Base-by-base conservation (phyloP, 176 grass and related monocot species). In the Puya raimondii region DNA sequence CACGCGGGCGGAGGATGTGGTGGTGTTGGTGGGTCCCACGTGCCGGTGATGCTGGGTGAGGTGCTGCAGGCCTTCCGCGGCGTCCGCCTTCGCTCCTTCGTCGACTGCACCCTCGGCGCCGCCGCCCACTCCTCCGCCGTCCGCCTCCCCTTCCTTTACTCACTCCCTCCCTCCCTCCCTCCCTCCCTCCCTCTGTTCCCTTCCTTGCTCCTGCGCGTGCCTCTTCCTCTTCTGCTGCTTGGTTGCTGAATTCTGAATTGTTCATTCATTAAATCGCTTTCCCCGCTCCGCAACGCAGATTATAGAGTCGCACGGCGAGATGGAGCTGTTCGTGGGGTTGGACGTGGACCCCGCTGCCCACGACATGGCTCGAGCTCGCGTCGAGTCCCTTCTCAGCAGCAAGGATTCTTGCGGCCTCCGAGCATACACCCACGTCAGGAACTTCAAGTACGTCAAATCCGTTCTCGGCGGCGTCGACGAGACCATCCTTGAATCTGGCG, bases 61-160 rank as follows among this genome's bases (percentile, higher is more conserved):
- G 91, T 96, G 59, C 82, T 90, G 71, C 74, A 77, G 70, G 71
- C 71, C 53, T 93, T 97, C 72, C 65, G 75, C 71, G 72, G 80
- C 63, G 71, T 85, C 51, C 51, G 49, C 49, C 88, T 92, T 76
- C 68, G 82, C 63, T 97, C 94, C 72, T 93, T 92, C 82, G 87
- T 97, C 59, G 87, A 97, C 69, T 97, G 86, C 79, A 97, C 94
- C 27, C 89, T 97, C 61, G 94, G 94, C 65, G 89, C 89, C 52
- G 94, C 76, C 8, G 86, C 86, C 15, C 94, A 97, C 84, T 97
- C 87, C 61, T 81, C 83, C 22, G 86, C 84, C 67, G 86, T 96
- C 20, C 67, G 81, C 33, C 49, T 74, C 15, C 2, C 12, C 71
- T 64, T 51, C 4, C 11, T 52, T 42, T n/a, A n/a, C n/a, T n/a